phyloP scores from a whole-genome alignment of 2,329 filamentous ascomycete genomes.

The Capronia epimyces region DNA sequence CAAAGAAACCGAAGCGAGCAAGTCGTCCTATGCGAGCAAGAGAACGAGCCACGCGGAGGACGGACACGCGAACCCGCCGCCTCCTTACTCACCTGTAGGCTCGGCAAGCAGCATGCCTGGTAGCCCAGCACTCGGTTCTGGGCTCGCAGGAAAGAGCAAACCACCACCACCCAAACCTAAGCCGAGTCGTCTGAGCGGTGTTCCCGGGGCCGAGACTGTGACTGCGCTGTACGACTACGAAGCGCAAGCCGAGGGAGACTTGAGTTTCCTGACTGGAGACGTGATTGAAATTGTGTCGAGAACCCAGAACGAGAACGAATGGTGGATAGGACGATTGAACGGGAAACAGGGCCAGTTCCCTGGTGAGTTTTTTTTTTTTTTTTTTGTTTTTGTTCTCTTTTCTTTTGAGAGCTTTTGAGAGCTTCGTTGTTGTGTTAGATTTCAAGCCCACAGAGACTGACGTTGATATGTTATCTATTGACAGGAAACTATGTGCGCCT shows the following conservation, averaged over 20 bases:
- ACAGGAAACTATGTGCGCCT: constrained; percentile 38
- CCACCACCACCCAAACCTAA: constrained; percentile 74
- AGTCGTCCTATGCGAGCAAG: constrained; percentile 26
- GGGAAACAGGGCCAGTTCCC: constrained; percentile 88
- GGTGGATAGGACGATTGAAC: constrained; percentile 82
- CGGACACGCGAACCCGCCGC: constrained; percentile 57
- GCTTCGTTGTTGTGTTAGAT: no score
- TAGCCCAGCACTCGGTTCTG: constrained; percentile 45
- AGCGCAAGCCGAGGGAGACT: constrained; percentile 86
- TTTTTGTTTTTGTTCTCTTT: no score
- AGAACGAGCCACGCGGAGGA: constrained; percentile 33
- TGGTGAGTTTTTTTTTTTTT: constrained; percentile 66
- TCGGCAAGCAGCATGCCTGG: constrained; percentile 39
- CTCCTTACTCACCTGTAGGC: constrained; percentile 58
- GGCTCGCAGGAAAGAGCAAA: constrained; percentile 51
- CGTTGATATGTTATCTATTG: background rate
- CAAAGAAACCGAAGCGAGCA: constrained; percentile 33
- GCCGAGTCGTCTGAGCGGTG: constrained; percentile 64
- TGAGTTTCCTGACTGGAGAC: constrained; percentile 85
- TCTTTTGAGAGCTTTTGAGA: no score
- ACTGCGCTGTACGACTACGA: constrained; percentile 95
- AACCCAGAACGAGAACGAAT: constrained; percentile 91
- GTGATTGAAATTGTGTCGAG: constrained; percentile 79
- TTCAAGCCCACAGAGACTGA: no score
- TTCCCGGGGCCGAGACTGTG: constrained; percentile 65